Base-by-base conservation (phyloP, 2,329 filamentous ascomycete genomes). In the Apiospora malaysiana region DNA sequence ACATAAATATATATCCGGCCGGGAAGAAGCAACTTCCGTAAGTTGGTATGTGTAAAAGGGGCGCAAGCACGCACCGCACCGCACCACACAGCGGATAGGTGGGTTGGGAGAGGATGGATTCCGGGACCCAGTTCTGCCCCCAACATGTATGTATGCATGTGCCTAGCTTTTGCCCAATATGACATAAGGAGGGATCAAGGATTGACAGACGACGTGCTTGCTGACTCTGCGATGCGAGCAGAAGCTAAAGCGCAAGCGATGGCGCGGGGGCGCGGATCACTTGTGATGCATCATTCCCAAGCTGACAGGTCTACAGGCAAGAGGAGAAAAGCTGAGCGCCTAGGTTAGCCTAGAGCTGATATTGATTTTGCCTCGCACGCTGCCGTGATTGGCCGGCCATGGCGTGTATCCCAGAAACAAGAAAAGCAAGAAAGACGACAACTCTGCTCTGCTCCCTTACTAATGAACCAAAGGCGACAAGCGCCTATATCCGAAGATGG, bases 131-230 rank as follows among this genome's bases (percentile, higher is more conserved):
- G 45, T n/a, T 18, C 27, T 25, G 51, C 37, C 32, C 56, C 56
- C 56, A 59, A 59, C 32, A 59, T 59, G 12, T 40, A 21, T 9
- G 9, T 40, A 59, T 21, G 9, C n/a, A 59, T 21, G 32, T 59
- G 23, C 40, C n/a, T 18, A 23, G 37, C 14, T 14, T 45, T 16
- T 40, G 32, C 27, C 56, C 32, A 37, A 40, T 40, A 63, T 63
- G 56, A 63, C 56, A 63, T 14, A 59, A 32, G 9, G 56, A 63
- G 56, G 56, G 56, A 63, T 40, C 56, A 63, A 12, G 56, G 56
- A 40, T 63, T 6, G n/a, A n/a, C 2, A 63, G 27, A n/a, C 32
- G 42, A 45, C 42, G 42, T 45, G 42, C 42, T 45, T 45, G 14
- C 42, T 18, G 42, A 16, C 42, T 4, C 40, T 14, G 40, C 8